Percentiles rank a stretch among this genome's conserved stretches.
Evolutionary conservation across 2,329 filamentous ascomycete species (phyloP).

Genomic region (Pezicula rhizophila): DNA sequence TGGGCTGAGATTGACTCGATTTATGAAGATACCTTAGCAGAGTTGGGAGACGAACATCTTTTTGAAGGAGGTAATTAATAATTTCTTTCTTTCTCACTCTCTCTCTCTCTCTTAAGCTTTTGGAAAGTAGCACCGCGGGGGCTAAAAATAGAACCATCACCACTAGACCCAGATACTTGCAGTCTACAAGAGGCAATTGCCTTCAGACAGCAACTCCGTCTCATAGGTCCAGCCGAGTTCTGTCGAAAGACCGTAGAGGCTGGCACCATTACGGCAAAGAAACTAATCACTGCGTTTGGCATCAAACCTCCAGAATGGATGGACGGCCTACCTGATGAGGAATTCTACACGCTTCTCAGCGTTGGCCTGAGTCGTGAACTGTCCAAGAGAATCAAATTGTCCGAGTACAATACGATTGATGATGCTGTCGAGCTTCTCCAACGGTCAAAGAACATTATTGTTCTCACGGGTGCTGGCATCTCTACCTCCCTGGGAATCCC

Average conservation of each 20-base stretch:
- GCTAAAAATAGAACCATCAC: conserved; percentile 16
- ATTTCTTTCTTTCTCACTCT: conserved; percentile 5
- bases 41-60: conserved; percentile 40
- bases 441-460: conserved; percentile 75
- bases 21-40: conserved; percentile 40
- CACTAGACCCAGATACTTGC: conserved; percentile 34
- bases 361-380: conserved; percentile 76
- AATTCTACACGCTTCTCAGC: conserved; percentile 69
- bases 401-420: conserved; percentile 76
- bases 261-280: conserved; percentile 68
- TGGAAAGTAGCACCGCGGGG: neutral
- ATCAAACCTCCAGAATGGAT: conserved; percentile 69
- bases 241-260: conserved; percentile 64
- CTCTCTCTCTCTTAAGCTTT: conserved; percentile 9
- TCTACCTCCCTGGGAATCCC: conserved; percentile 95
- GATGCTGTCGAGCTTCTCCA: conserved; percentile 77
- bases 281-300: conserved; percentile 80
- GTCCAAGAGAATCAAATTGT: conserved; percentile 72
- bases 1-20: conserved; percentile 37
- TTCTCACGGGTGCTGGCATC: conserved; percentile 92
- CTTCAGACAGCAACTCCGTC: conserved; percentile 65
- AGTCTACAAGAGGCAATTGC: conserved; percentile 62
- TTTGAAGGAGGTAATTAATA: conserved; percentile 31
- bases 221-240: conserved; percentile 73
- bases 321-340: conserved; percentile 64